phyloP scores from a whole-genome alignment of 179 eudicot species.

The Beta lomatogona region DNA sequence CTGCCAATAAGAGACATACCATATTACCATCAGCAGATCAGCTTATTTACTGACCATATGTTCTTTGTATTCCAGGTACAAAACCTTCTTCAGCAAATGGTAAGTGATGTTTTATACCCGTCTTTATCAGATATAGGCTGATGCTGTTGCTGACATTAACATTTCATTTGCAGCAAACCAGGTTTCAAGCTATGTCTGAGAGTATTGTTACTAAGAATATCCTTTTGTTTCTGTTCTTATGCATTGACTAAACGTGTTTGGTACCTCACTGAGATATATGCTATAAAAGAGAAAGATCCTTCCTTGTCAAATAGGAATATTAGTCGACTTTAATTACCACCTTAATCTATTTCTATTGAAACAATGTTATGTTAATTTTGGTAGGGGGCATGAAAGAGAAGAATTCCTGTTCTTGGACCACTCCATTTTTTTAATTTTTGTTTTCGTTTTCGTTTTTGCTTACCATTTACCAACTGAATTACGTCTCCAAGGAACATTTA shows the following conservation, averaged over 20 bases:
- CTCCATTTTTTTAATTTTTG: too few species aligned
- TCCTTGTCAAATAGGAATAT: too few species aligned
- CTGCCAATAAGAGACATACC: neutral
- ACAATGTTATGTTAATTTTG: too few species aligned
- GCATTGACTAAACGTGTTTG: too few species aligned
- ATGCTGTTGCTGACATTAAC: constrained; percentile 7
- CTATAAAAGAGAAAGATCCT: too few species aligned
- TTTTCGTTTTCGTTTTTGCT: too few species aligned
- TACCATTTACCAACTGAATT: neutral
- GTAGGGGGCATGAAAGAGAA: too few species aligned
- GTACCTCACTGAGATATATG: too few species aligned
- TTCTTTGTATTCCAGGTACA: constrained; percentile 64
- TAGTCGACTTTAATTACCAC: too few species aligned
- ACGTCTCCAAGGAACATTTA: neutral
- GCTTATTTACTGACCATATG: neutral
- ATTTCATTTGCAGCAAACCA: constrained; percentile 58
- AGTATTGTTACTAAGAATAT: constrained; percentile 88
- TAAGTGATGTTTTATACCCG: constrained; percentile 31
- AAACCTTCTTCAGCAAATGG: constrained; percentile 95
- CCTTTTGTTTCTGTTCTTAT: constrained; percentile 38
- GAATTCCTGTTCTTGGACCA: too few species aligned
- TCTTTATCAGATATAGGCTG: neutral
- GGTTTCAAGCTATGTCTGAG: constrained; percentile 96
- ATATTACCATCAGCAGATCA: neutral
- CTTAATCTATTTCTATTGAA: too few species aligned